Evolutionary conservation across 768 basidiomycete genomes (phyloP), one percentile per base, ranked within the genome.

Genomic region (Xanthoconium stramineum): DNA sequence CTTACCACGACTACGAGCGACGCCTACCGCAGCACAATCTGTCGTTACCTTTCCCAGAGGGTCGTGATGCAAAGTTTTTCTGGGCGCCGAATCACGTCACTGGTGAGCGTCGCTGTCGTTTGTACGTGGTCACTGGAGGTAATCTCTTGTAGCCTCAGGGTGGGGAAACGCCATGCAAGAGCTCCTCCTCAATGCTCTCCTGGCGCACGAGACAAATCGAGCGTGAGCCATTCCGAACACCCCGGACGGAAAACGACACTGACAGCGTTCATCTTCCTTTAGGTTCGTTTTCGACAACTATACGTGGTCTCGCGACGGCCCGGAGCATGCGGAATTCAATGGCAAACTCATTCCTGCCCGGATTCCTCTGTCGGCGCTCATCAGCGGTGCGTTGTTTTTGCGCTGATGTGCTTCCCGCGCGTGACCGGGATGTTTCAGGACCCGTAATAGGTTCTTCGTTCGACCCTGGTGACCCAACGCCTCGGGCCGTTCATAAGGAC

Each of bases 81-180:
- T 83, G 75, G 72, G 69, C 74, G 20, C 71, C 79, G 3, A 82
- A 81, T 46, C 81, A 84, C 60, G 77, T 73, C 15, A 66, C 64
- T 6, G 65, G 80, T 76, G 46, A 60, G 75, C 61, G 9, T 19
- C 12, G 5, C 3, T 13, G 39, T 24, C 11, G 3, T n/a, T 28
- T 5, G 5, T 13, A 1, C 30, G 1, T 33, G 29, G 1, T 24
- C 28, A 8, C 7, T 5, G 4, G 19, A 15, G 5, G 15, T 63
- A 6, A 55, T 35, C n/a, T 15, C 12, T 55, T 10, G 14, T 45
- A 82, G 82, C 63, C 10, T 74, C 77, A 42, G 85, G 85, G 4
- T 86, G 82, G 82, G 84, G 84, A 3, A 87, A 87, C 52, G 75
- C 69, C 10, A 72, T 85, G 74, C 82, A 86, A 56, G 84, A 85